Conservation (phyloP, 139 green algal species). For the Medakamo hakoo region DNA sequence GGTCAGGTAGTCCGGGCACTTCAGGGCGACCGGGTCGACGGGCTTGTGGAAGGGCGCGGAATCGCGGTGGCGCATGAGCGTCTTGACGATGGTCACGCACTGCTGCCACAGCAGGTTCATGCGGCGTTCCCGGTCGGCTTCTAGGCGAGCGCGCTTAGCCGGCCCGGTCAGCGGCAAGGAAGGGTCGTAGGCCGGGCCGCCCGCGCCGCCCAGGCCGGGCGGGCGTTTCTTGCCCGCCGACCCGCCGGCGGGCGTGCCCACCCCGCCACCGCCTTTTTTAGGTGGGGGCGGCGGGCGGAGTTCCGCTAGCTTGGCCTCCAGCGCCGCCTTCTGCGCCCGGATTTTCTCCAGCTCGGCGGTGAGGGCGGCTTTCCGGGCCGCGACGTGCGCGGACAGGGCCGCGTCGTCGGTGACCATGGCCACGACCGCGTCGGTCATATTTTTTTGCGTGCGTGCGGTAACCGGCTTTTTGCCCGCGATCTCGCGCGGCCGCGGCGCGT, state of each 20-base stretch:
- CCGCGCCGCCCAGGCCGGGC: too few relatives aligned
- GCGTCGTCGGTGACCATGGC: not conserved
- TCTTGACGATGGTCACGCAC: slow-evolving; percentile 17
- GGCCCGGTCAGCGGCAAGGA: too few relatives aligned
- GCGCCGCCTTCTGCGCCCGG: slow-evolving; percentile 3
- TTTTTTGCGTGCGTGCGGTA: too few relatives aligned
- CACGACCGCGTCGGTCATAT: too few relatives aligned
- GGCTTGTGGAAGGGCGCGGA: slow-evolving; percentile 12
- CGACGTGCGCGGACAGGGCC: not conserved
- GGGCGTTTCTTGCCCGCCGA: not conserved
- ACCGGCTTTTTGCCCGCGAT: too few relatives aligned
- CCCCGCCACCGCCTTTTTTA: too few relatives aligned
- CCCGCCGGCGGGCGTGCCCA: not conserved
- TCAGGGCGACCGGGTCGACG: slow-evolving; percentile 4
- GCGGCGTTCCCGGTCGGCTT: not conserved
- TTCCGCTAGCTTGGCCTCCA: slow-evolving; percentile 14
- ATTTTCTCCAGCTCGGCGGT: slow-evolving; percentile 3
- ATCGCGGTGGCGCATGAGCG: slow-evolving; percentile 15
- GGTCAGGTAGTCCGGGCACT: slow-evolving; percentile 36
- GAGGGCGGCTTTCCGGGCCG: slow-evolving; percentile 1
- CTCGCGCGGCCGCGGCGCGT: too few relatives aligned
- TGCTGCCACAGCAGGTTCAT: slow-evolving; percentile 7
- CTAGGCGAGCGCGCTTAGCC: not conserved
- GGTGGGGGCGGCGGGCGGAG: not conserved
- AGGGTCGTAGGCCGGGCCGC: too few relatives aligned